Evolutionary conservation across 257 asterid species (phyloP), one percentile per base, ranked within the genome.

Genomic region (Linaria vulgaris): DNA sequence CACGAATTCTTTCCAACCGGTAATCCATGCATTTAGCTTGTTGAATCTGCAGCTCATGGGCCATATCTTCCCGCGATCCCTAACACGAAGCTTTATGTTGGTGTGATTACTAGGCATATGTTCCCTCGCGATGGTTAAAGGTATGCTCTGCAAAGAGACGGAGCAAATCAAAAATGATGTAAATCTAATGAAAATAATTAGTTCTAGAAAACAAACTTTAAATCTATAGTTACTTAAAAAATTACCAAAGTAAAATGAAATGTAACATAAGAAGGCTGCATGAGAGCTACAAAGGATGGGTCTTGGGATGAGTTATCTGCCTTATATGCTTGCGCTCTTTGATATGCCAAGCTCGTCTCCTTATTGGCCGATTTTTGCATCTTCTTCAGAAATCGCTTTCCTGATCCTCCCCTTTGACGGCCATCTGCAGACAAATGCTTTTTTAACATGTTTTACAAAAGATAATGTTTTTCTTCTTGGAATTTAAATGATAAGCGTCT

Each of bases 1-100:
- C 16, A 21, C 74, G 9, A 75, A 75, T 43, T 14, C 25, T 49
- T 4, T 59, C 80, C 79, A 74, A 8, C 79, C 79, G 12, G 14
- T 0, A 10, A 64, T 0, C 19, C 14, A 12, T 11, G 54, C 64
- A 16, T 34, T 9, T 4, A 0, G 0, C 13, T 5, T 1, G 16
- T n/a, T 7, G 1, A 15, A 6, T n/a, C 12, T 8, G 63, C 23
- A 59, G 25, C 5, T 52, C 22, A 64, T 50, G 8, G 45, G 19
- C 76, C 76, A 69, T 41, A 25, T 16, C 19, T 52, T 57, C 27
- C 44, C 70, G 9, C 9, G 41, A 27, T 71, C 27, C 6, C 11
- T 24, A 24, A 69, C 34, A 24, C 37, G 11, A n/a, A 74, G 51
- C 24, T 25, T 63, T 22, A 46, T 14, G 19, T 44, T 17, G 7